These are phyloP conservation scores for Hypericum perforatum DNA, from an alignment of 345 rosid genomes.

Conservation along the genomic window DNA sequence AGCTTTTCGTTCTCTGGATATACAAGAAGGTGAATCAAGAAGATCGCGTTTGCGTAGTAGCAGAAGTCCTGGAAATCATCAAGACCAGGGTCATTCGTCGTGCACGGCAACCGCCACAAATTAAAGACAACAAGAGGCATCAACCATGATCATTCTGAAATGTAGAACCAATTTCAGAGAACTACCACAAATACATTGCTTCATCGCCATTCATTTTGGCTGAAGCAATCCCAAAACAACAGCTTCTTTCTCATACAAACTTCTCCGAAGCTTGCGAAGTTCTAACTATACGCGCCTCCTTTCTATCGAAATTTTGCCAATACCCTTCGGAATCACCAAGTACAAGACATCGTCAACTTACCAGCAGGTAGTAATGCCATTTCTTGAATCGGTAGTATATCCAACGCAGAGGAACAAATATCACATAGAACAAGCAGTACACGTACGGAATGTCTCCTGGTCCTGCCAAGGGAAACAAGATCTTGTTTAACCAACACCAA, in stretches of 20 bases:
- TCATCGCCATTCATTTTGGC: no score
- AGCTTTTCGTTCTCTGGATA: conserved; percentile 80
- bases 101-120: background rate
- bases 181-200: background rate
- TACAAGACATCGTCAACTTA: conserved; percentile 19
- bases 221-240: no score
- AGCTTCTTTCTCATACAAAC: no score
- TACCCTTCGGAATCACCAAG: no score
- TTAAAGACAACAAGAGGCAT: background rate
- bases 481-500: background rate
- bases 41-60: conserved; percentile 93
- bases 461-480: conserved; percentile 35
- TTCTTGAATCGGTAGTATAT: conserved; percentile 91
- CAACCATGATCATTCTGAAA: background rate
- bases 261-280: no score
- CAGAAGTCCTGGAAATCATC: conserved; percentile 68
- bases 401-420: conserved; percentile 94
- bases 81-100: conserved; percentile 5
- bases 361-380: conserved; percentile 98
- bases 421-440: conserved; percentile 68
- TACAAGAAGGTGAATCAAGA: conserved; percentile 75
- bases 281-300: no score
- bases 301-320: no score
- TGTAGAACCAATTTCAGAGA: background rate
- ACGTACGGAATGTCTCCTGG: conserved; percentile 82